Conservation (phyloP, 139 green algal species). For the Chlamydomonas urium region DNA sequence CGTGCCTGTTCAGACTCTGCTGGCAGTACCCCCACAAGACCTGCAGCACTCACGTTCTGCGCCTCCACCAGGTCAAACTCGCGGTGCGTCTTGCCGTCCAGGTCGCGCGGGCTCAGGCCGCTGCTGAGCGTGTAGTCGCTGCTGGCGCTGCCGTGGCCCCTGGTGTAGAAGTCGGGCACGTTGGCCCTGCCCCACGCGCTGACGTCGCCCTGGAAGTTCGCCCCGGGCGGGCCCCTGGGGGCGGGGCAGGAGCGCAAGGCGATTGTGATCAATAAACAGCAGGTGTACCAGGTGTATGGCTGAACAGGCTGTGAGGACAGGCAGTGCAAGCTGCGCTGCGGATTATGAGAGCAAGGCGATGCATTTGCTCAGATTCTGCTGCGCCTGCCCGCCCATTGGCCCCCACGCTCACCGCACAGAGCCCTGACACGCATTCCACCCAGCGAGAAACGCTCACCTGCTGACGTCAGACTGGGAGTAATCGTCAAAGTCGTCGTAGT, state of each 20-base stretch:
- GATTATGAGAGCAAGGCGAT: background rate
- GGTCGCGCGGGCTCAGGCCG: slow-evolving; percentile 56
- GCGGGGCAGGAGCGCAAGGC: no score
- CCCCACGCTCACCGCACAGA: background rate
- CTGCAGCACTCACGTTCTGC: slow-evolving; percentile 27
- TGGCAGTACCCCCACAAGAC: background rate
- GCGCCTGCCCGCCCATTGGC: background rate
- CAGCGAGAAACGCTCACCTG: background rate
- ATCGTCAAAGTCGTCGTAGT: slow-evolving; percentile 16
- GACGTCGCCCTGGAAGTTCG: slow-evolving; percentile 29
- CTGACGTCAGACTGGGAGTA: slow-evolving; percentile 1
- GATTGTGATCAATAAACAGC: background rate
- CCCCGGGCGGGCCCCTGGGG: no score
- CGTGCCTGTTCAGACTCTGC: no score
- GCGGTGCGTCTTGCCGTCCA: background rate
- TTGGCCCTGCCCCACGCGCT: slow-evolving; percentile 27
- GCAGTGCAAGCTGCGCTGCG: background rate
- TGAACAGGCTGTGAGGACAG: background rate
- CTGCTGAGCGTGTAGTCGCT: slow-evolving; percentile 60
- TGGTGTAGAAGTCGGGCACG: background rate
- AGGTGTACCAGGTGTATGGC: background rate
- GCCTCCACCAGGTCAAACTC: slow-evolving; percentile 33
- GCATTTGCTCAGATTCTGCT: background rate
- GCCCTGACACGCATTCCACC: background rate
- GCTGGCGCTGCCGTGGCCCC: background rate